Base-by-base conservation (phyloP, 192 early-diverging fungal genomes). In the Diversispora epigaea region DNA sequence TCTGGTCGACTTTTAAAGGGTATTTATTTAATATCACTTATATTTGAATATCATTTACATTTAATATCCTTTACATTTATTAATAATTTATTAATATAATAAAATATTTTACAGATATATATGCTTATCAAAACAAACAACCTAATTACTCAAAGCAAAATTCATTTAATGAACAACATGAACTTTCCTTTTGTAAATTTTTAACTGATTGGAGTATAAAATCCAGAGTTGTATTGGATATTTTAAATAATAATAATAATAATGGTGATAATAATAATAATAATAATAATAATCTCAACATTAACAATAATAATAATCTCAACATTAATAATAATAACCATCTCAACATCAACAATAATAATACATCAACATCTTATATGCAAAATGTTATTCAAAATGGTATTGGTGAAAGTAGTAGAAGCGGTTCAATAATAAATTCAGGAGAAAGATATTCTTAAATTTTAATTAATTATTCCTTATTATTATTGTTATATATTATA, bases 1-100 rank as follows among this genome's bases (percentile, higher is more conserved):
- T 47, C 70, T 6, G 70, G 70, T 21, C 49, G 45, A n/a, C 49
- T 72, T 49, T 72, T 72, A 45, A 72, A 56, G 58, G 70, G 70
- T 72, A 72, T 4, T 6, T 52, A 17, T 54, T 32, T 52, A 25
- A 3, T 21, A 47, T 21, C 44, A 21, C 9, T 4, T 46, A 2
- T 19, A 21, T 47, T 17, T 2, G 21, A 49, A 25, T 50, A 22
- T 19, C 49, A 6, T 68, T 50, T 50, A n/a, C 8, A 22, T 40
- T n/a, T 11, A 17, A n/a, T 11, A 50, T 46, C 22, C 19, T 49
- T 45, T 39, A 19, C 22, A 49, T 49, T 45, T 39, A 19, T 9
- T 40, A 49, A 5, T 46, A 21, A 45, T n/a, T n/a, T 52, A 58
- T 72, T 22, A 39, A 56, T 57, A 4, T 41, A 44, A 57, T 43